A percentile compares a stretch with the other conserved stretches of the same genome.
These are phyloP conservation scores for Cymodocea nodosa DNA, from an alignment of 116 monocot species.

Conservation along the genomic window DNA sequence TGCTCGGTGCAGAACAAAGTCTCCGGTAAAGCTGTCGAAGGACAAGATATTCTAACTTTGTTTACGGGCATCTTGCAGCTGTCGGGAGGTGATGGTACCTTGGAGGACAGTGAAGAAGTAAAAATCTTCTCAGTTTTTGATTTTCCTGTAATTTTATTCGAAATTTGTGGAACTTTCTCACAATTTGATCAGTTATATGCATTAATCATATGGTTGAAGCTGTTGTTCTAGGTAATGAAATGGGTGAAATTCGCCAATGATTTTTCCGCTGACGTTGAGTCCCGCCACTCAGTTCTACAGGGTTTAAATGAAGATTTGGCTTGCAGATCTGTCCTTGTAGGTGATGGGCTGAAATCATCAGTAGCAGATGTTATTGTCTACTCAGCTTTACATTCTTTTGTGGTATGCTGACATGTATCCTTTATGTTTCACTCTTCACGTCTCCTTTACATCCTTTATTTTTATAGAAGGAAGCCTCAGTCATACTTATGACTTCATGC, in stretches of 20 bases:
- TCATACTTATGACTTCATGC: background rate
- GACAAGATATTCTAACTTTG: conserved; percentile 2
- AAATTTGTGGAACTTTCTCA: background rate
- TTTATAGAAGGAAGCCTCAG: background rate
- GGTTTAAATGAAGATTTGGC: conserved; percentile 56
- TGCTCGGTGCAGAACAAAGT: conserved; percentile 1
- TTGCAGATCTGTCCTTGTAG: conserved; percentile 53
- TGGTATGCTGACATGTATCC: conserved; percentile 29
- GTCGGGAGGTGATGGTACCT: background rate
- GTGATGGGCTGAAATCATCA: conserved; percentile 47
- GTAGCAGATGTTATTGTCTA: conserved; percentile 72
- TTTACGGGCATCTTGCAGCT: conserved; percentile 8
- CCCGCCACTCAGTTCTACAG: conserved; percentile 18
- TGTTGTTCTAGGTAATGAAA: conserved; percentile 36
- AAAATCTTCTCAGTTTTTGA: background rate
- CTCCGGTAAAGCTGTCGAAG: conserved; percentile 1
- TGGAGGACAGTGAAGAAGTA: conserved; percentile 8
- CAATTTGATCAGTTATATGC: background rate
- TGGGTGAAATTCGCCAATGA: conserved; percentile 63
- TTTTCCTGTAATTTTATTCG: background rate
- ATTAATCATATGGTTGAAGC: conserved; percentile 1
- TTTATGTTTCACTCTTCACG: background rate
- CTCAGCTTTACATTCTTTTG: conserved; percentile 49
- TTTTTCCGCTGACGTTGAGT: conserved; percentile 31
- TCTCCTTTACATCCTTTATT: background rate